Conservation (phyloP, 495 filamentous ascomycete genomes). For the Extremus antarcticus region DNA sequence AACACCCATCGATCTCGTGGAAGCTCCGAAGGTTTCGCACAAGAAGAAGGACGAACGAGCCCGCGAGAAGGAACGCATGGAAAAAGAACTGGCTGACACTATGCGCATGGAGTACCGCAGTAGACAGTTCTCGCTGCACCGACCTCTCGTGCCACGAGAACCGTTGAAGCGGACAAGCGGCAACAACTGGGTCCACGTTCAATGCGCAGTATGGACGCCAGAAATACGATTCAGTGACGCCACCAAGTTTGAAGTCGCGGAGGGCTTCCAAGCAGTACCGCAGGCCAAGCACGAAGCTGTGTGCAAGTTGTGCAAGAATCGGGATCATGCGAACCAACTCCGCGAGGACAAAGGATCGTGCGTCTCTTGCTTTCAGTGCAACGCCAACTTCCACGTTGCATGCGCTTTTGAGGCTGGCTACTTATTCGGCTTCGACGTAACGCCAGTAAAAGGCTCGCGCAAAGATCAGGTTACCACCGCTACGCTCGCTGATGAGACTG, state of each 20-base stretch:
- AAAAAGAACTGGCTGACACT: slow-evolving; percentile 66
- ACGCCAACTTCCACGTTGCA: slow-evolving; percentile 70
- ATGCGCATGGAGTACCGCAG: slow-evolving; percentile 68
- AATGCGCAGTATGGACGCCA: slow-evolving; percentile 80
- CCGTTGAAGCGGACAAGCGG: slow-evolving; percentile 82
- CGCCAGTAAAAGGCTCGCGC: slow-evolving; percentile 76
- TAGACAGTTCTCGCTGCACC: slow-evolving; percentile 68
- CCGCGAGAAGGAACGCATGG: slow-evolving; percentile 72
- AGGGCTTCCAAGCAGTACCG: slow-evolving; percentile 75
- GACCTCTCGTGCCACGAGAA: slow-evolving; percentile 76
- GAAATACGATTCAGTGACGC: slow-evolving; percentile 86
- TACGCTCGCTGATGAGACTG: slow-evolving; percentile 65
- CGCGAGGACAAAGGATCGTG: slow-evolving; percentile 53
- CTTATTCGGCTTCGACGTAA: slow-evolving; percentile 77
- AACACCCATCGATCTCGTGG: slow-evolving; percentile 71
- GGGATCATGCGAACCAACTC: slow-evolving; percentile 8
- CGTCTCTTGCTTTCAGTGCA: slow-evolving; percentile 72
- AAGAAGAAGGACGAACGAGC: slow-evolving; percentile 94
- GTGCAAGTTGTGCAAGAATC: slow-evolving; percentile 78
- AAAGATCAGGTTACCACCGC: slow-evolving; percentile 60
- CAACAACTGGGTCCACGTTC: slow-evolving; percentile 98
- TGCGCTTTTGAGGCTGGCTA: slow-evolving; percentile 82
- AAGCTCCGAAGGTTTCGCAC: slow-evolving; percentile 69
- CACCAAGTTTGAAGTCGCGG: slow-evolving; percentile 65
- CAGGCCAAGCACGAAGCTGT: slow-evolving; percentile 53